Percentiles rank a stretch among this genome's conserved stretches.
phyloP scores from a whole-genome alignment of 1,284 basidiomycete species.

The Sporisorium iseilematis-ciliati region DNA sequence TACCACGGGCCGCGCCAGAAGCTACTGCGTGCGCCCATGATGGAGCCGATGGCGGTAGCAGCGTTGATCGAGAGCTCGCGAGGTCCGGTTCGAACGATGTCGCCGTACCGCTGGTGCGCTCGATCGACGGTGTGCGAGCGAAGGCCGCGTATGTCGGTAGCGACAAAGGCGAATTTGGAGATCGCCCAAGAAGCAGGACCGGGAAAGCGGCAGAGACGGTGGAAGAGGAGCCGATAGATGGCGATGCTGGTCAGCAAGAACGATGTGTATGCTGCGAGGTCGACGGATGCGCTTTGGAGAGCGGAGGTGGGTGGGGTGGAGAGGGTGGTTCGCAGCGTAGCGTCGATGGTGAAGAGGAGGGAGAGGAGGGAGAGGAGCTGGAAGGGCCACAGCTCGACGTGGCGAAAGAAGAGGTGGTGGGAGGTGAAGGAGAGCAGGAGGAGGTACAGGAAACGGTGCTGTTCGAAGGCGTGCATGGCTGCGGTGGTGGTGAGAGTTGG shows the following conservation, averaged over 20 bases:
- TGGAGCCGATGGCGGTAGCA: slow-evolving; percentile 10
- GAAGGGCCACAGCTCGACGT: slow-evolving; percentile 27
- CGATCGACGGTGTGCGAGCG: slow-evolving; percentile 22
- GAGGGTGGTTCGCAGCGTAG: slow-evolving; percentile 7
- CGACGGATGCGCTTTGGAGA: slow-evolving; percentile 6
- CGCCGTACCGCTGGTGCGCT: slow-evolving; percentile 38
- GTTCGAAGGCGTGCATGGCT: slow-evolving; percentile 8
- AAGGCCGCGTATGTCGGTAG: slow-evolving; percentile 31
- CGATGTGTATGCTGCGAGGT: too few relatives aligned
- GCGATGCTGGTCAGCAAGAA: slow-evolving; percentile 34
- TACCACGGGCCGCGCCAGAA: slow-evolving; percentile 49
- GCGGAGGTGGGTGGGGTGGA: slow-evolving; percentile 5
- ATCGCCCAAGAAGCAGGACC: slow-evolving; percentile 33
- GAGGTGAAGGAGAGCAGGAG: slow-evolving; percentile 9
- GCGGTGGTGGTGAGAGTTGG: neutral
- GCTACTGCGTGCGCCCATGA: slow-evolving; percentile 37
- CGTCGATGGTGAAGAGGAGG: slow-evolving; percentile 14
- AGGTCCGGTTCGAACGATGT: slow-evolving; percentile 47
- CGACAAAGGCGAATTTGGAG: slow-evolving; percentile 36
- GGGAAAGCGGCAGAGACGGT: slow-evolving; percentile 35
- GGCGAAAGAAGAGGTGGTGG: slow-evolving; percentile 24
- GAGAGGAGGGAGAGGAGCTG: slow-evolving; percentile 14
- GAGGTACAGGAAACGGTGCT: slow-evolving; percentile 16
- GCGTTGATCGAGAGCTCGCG: slow-evolving; percentile 48
- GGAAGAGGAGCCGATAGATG: slow-evolving; percentile 43